These are phyloP conservation scores for Pouteria glomerata DNA, from an alignment of 148 eudicot genomes.

Conservation along the genomic window DNA sequence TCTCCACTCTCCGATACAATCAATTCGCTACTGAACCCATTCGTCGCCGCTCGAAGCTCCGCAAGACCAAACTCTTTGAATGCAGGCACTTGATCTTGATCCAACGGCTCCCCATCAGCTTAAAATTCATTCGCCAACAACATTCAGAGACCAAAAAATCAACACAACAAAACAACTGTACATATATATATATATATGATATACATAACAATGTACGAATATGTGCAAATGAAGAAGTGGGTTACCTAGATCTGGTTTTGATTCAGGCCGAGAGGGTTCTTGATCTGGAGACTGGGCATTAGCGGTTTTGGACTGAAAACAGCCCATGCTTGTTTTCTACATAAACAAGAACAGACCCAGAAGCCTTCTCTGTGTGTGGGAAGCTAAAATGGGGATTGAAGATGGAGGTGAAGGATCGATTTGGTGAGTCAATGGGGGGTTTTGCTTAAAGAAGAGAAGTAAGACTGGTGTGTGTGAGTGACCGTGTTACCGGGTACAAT, in stretches of 20 bases:
- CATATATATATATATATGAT: not conserved
- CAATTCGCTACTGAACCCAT: slow-evolving; percentile 50
- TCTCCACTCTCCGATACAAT: slow-evolving; percentile 63
- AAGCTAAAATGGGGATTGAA: not conserved
- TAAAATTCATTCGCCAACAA: slow-evolving; percentile 20
- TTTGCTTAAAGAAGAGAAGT: no score
- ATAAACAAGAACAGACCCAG: slow-evolving; percentile 13
- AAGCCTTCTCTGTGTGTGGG: not conserved
- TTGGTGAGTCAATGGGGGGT: slow-evolving; percentile 3
- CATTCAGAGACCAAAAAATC: not conserved
- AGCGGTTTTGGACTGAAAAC: slow-evolving; percentile 62
- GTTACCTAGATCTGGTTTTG: slow-evolving; percentile 49
- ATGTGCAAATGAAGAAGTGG: not conserved
- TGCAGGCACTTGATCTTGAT: slow-evolving; percentile 49
- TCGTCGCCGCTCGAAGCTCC: slow-evolving; percentile 50
- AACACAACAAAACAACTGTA: not conserved
- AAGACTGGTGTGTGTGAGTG: no score
- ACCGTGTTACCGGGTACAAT: no score
- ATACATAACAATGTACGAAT: not conserved
- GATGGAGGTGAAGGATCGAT: not conserved
- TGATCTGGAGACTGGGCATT: slow-evolving; percentile 48
- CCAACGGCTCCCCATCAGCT: slow-evolving; percentile 41
- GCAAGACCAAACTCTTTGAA: slow-evolving; percentile 45
- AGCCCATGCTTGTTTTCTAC: slow-evolving; percentile 41
- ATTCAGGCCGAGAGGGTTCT: slow-evolving; percentile 30